Percentiles rank a stretch among this genome's conserved stretches.
These are phyloP conservation scores for Ophiostoma angusticollis DNA, from an alignment of 2,329 filamentous ascomycete genomes.

Conservation along the genomic window DNA sequence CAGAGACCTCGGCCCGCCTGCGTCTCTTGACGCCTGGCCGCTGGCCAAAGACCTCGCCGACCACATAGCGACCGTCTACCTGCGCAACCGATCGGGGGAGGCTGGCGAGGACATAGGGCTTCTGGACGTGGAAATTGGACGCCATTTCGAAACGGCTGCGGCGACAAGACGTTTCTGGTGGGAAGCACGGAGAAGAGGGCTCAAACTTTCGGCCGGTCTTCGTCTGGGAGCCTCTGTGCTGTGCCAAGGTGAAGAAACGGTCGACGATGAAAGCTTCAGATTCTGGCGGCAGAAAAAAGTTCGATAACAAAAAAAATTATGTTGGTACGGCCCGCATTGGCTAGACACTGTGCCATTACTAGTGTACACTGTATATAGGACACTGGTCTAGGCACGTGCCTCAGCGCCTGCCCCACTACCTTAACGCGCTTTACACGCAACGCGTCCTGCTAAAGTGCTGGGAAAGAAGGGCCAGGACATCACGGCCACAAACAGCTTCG, in stretches of 20 bases:
- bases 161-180: no score
- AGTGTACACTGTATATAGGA: neutral
- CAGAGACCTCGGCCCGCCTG: conserved; percentile 49
- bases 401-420: conserved; percentile 3
- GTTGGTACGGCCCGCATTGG: conserved; percentile 3
- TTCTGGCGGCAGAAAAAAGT: conserved; percentile 16
- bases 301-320: conserved; percentile 11
- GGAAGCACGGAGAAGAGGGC: neutral
- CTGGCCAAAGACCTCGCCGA: conserved; percentile 49
- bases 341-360: conserved; percentile 1
- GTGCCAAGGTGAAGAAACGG: conserved; percentile 2
- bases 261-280: conserved; percentile 5
- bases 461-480: no score
- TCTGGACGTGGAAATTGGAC: conserved; percentile 48
- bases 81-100: conserved; percentile 46
- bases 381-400: conserved; percentile 3
- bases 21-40: conserved; percentile 42
- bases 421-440: conserved; percentile 8
- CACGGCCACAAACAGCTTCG: no score
- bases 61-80: conserved; percentile 37
- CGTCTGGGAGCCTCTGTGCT: neutral
- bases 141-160: conserved; percentile 42
- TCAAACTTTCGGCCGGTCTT: neutral
- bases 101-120: conserved; percentile 49
- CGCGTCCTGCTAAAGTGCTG: conserved; percentile 7